Evolutionary conservation across 768 basidiomycete genomes (phyloP), one percentile per base, ranked within the genome.

Genomic region (Suillus clintonianus): DNA sequence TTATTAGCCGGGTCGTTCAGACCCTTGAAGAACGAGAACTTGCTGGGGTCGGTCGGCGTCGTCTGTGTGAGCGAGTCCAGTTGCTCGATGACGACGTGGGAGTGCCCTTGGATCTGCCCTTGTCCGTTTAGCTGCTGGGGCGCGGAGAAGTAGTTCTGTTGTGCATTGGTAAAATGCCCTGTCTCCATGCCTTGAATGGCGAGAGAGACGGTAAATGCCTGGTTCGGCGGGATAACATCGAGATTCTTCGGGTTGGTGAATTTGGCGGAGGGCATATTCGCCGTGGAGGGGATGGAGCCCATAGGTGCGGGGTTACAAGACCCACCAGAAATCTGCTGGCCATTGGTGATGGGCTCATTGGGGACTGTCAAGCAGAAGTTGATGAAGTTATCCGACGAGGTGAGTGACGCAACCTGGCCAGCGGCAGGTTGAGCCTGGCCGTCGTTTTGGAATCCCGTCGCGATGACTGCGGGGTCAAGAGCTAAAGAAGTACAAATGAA

Each of bases 301-400:
- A 87, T 86, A 7, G 84, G 83, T 8, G 82, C 80, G 27, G 84
- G 82, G 73, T 89, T 89, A 75, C 87, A 84, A 53, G 86, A 87
- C 39, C 83, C 85, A 39, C 77, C 77, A n/a, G 72, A 69, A 66
- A 84, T 78, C 68, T 83, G 85, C 64, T 80, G 72, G 37, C 86
- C 87, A 71, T 87, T 81, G 48, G 86, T 87, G 69, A 87, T 76
- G 15, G 83, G 82, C 51, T 81, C 73, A 60, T 81, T 75, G 55
- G 79, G 74, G 10, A 75, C 73, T 13, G 78, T 81, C 36, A 79
- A 68, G 69, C 85, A 87, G 71, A 81, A 82, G 77, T 85, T 84
- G 77, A 85, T 83, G 70, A 85, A 89, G 77, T 89, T 89, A 77
- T 89, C 87, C 22, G 73, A 78, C 15, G 83, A 84, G 1, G 84